Base-by-base conservation (phyloP, 495 filamentous ascomycete genomes). In the Diplogelasinospora grovesii region DNA sequence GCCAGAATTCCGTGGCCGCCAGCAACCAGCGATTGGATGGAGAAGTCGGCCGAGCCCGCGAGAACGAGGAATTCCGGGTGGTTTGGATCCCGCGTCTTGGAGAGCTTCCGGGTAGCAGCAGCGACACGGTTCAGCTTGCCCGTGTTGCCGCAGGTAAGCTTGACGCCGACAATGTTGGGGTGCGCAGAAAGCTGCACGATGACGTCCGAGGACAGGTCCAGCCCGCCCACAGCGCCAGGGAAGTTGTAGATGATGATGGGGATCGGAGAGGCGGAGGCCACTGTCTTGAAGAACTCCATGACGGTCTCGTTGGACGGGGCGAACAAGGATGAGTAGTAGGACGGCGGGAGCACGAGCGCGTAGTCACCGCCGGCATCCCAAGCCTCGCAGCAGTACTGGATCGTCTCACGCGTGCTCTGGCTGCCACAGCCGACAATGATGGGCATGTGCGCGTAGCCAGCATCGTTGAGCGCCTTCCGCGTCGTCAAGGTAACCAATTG, bases 201-300 rank as follows among this genome's bases (percentile, higher is more conserved):
- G 45, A 79, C 70, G 52, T 94, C 86, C 0, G 86, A 92, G 38
- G 74, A 80, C 32, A 95, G 79, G 54, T 95, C 89, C 39, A 92
- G 66, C 9, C 89, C 89, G 9, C 76, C 69, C 22, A 83, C 84
- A 3, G 85, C 89, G 13, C 78, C 86, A 21, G 89, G 89, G 65
- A 82, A 96, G 67, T 95, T 96, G 71, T 96, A 96, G 57, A 96
- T 89, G 45, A 95, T 69, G 41, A 96, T 74, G 1, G 89, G 89
- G 32, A 96, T 75, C 4, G 88, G 89, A 1, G 86, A 92, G 6
- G 78, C 76, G 53, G 81, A 76, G 19, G 89, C 89, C 18, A 95
- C 84, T 27, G 77, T 71, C 25, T 66, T 71, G 74, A 93, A 95
- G 65, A 82, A 89, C 22, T 80, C 72, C 30, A 81, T 58, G 31